Conservation (phyloP, 805 yeast species). For the Grigorovia transvaalensis region DNA sequence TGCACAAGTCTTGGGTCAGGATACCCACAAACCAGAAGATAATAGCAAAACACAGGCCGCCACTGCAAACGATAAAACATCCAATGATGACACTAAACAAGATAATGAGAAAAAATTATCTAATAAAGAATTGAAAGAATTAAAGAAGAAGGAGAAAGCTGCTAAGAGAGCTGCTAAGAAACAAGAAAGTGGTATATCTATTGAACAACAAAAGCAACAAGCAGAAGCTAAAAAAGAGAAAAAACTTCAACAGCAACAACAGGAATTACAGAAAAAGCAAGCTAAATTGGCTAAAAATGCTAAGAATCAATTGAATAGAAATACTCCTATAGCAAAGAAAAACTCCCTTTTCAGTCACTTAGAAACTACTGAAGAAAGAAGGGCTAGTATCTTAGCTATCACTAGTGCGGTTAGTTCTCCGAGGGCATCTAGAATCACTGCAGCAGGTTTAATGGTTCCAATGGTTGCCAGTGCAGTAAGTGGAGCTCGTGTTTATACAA, state of each 20-base stretch:
- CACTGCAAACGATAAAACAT: not conserved
- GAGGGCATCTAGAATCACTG: conserved; percentile 26
- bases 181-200: conserved; percentile 49
- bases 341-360: conserved; percentile 69
- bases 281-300: conserved; percentile 38
- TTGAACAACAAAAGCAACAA: conserved; percentile 30
- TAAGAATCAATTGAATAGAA: not conserved
- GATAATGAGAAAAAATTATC: conserved; percentile 33
- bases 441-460: conserved; percentile 28
- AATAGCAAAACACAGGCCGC: too few relatives aligned
- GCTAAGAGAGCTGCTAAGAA: conserved; percentile 87
- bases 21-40: not conserved
- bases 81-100: not conserved
- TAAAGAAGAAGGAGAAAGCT: conserved; percentile 83
- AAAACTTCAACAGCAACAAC: conserved; percentile 34
- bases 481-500: conserved; percentile 16
- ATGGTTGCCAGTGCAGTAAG: conserved; percentile 20
- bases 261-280: conserved; percentile 44
- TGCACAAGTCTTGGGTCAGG: too few relatives aligned
- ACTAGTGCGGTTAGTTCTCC: conserved; percentile 27
- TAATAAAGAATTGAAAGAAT: conserved; percentile 77
- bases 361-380: conserved; percentile 70
- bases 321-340: conserved; percentile 28
- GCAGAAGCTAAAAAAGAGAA: conserved; percentile 37
- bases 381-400: conserved; percentile 29